phyloP scores from a whole-genome alignment of 2,329 filamentous ascomycete genomes.

The Thielaviopsis euricoi region DNA sequence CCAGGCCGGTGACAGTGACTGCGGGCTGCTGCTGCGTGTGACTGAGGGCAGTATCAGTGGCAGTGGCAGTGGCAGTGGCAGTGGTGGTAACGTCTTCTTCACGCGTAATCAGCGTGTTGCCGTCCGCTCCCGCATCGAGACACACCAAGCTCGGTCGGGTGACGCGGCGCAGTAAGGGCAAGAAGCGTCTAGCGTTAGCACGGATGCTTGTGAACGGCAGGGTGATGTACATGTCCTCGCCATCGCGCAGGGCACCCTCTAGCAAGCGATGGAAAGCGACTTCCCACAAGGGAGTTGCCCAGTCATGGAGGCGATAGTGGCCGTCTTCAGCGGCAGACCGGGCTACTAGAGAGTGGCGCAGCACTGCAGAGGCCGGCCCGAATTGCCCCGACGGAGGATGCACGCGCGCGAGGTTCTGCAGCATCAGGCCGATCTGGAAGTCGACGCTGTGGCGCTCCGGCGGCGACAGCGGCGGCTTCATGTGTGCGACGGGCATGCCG shows the following conservation, averaged over 20 bases:
- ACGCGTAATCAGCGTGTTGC: constrained; percentile 29
- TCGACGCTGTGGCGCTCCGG: constrained; percentile 24
- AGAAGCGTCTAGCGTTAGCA: constrained; percentile 31
- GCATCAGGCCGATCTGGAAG: constrained; percentile 30
- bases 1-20: constrained; percentile 31
- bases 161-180: constrained; percentile 34
- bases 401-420: constrained; percentile 27
- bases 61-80: neutral
- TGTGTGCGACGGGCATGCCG: constrained; percentile 23
- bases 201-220: constrained; percentile 41
- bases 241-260: constrained; percentile 40
- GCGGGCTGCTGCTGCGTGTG: neutral
- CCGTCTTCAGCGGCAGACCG: no score
- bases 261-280: constrained; percentile 39
- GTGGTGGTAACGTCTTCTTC: neutral
- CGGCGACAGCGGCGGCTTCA: constrained; percentile 19
- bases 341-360: neutral
- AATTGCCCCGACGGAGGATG: constrained; percentile 31
- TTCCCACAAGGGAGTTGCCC: constrained; percentile 29
- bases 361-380: constrained; percentile 20
- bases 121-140: constrained; percentile 33
- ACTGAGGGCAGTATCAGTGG: neutral
- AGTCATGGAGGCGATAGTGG: neutral
- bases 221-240: constrained; percentile 40
- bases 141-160: constrained; percentile 34